Conservation (phyloP, 176 grass and related monocot genomes). For the Thinopyrum elongatum region DNA sequence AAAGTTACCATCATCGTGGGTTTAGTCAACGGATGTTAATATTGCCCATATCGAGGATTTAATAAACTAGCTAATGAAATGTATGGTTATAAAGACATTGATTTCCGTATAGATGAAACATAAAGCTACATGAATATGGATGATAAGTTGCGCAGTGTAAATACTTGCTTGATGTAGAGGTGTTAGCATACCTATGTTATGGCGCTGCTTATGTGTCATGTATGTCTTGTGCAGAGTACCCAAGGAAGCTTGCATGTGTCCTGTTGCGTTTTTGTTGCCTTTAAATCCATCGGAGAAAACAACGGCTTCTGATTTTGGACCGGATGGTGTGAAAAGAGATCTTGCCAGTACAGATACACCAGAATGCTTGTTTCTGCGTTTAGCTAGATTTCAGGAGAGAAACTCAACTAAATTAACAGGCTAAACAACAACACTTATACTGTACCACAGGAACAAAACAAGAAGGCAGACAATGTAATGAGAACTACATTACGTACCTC, state of each 20-base stretch:
- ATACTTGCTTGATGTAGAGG: background rate
- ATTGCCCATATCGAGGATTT: background rate
- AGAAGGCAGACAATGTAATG: background rate
- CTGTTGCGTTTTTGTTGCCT: conserved; percentile 22
- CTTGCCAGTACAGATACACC: conserved; percentile 60
- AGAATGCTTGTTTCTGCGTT: conserved; percentile 44
- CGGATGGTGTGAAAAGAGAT: conserved; percentile 60
- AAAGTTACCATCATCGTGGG: background rate
- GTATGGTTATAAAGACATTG: background rate
- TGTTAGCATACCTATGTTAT: conserved; percentile 51
- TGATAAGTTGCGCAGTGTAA: background rate
- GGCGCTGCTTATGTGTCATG: conserved; percentile 16
- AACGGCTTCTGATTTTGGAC: conserved; percentile 30
- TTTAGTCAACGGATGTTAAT: background rate
- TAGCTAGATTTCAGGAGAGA: conserved; percentile 46
- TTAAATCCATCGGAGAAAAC: conserved; percentile 33
- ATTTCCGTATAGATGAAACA: background rate
- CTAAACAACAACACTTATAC: background rate
- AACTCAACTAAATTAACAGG: conserved; percentile 5
- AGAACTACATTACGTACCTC: conserved; percentile 4
- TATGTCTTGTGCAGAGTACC: conserved; percentile 51
- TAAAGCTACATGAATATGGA: background rate
- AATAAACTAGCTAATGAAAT: background rate
- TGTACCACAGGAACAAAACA: background rate
- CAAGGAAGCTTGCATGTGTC: conserved; percentile 28